Conservation (phyloP, 805 yeast species). For the Metschnikowia cerradonensis region DNA sequence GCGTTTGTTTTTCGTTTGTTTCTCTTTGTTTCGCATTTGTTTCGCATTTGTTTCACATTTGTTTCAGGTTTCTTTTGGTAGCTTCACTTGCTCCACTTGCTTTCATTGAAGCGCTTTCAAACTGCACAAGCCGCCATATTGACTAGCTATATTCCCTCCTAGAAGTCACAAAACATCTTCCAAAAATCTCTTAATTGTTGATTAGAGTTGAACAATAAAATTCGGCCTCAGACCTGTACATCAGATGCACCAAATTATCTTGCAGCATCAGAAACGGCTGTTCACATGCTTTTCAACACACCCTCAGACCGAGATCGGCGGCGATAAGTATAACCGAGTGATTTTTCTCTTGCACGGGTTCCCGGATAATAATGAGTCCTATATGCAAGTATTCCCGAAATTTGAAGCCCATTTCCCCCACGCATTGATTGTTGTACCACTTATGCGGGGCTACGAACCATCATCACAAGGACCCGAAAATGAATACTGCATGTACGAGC, state of each 20-base stretch:
- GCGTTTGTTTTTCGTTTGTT: no score
- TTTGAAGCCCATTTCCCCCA: constrained; percentile 18
- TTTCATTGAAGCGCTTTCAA: no score
- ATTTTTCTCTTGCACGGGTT: constrained; percentile 35
- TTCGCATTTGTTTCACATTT: no score
- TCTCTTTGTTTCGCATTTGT: no score
- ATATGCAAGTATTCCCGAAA: constrained; percentile 21
- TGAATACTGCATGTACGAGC: constrained; percentile 25
- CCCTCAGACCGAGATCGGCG: constrained; percentile 6
- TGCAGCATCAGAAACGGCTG: constrained; percentile 7
- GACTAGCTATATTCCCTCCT: no score
- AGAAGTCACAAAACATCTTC: no score
- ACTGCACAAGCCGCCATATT: no score
- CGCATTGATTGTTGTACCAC: constrained; percentile 30
- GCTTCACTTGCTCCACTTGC: no score
- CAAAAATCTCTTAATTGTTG: no score
- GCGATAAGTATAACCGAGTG: constrained; percentile 13
- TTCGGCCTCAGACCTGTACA: no score
- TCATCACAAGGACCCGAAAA: constrained; percentile 24
- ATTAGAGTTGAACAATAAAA: no score
- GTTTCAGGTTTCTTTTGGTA: no score
- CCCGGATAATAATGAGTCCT: constrained; percentile 35
- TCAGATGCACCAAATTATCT: constrained; percentile 4
- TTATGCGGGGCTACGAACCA: constrained; percentile 36
- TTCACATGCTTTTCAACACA: constrained; percentile 15